Base-by-base conservation (phyloP, 805 yeast species). In the Yueomyces sp. region DNA sequence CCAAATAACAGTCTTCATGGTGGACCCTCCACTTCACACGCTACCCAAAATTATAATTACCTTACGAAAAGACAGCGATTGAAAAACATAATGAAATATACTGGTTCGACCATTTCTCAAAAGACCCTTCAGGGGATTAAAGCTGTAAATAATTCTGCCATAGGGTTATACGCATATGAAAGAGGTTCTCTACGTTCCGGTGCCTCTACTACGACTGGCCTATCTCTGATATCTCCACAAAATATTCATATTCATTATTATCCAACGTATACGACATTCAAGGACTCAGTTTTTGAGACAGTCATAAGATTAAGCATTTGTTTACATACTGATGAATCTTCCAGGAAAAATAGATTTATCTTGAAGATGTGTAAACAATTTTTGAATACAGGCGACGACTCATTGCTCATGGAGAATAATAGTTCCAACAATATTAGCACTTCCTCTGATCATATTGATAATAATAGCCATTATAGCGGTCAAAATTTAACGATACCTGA, bases 241-340 rank as follows among this genome's bases (percentile, higher is more conserved):
- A 80, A 81, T 49, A 77, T 86, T 31, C 63, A 72, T 19, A 69
- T 85, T n/a, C 59, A 76, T 2, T 60, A 81, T 37, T 79, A 74
- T 50, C 81, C 81, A 27, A 70, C 79, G 3, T 80, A 70, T 57
- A 68, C 78, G 0, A 61, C 74, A 5, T 49, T 53, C 11, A 26
- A 28, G 53, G 8, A 59, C 19, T n/a, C n/a, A 4, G 4, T n/a
- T 9, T 27, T 28, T 19, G 72, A 73, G 37, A 73, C 81, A 2
- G 76, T 77, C 34, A 75, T 88, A 3, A 70, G 84, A 39, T 95
- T 96, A 5, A 76, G 83, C 73, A 69, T 76, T 8, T 71, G 54
- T 43, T 69, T 83, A 38, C 85, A 87, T 0, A 94, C 94, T 1
- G 66, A 55, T 42, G 40, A 72, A 6, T 73, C 77, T 68, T 72